Evolutionary conservation across 2,329 filamentous ascomycete genomes (phyloP), one percentile per base, ranked within the genome.

Genomic region (Sphaerulina populicola): DNA sequence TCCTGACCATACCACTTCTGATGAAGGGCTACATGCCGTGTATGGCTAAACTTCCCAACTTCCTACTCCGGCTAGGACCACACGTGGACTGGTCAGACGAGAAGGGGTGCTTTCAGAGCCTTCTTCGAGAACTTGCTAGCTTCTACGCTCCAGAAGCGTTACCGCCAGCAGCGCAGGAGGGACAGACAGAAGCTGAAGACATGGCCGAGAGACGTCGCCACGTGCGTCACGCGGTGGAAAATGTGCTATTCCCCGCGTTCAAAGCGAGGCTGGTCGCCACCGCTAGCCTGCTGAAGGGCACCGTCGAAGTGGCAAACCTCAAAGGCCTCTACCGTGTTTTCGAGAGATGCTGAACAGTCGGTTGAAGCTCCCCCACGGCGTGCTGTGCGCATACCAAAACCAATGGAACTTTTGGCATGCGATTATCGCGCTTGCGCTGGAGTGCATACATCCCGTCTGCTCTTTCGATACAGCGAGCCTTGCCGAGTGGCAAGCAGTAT

Each of bases 101-200:
- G 69, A 86, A 88, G 63, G 75, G 74, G 15, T 98, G 93, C 63
- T 97, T 98, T 60, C 80, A 85, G 8, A 82, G 81, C 0, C 90
- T 98, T 54, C 66, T 97, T n/a, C 77, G 77, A 21, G 91, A 98
- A 69, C 72, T 98, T 10, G 91, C 93, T 0, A 80, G 80, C 0
- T 96, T 94, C 64, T 96, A 97, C 66, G 86, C 88, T 0, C 93
- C 93, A 0, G 93, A 97, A 66, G 79, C 85, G 63, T 68, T 97
- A 21, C 88, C 90, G 0, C 68, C 78, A 23, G 59, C 47, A 52
- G 61, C 33, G 0, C 59, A 30, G 12, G 31, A 56, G 9, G 51
- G 49, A 6, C 51, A 53, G 8, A 45, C 45, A 4, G 56, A 78
- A 4, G 70, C 77, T 8, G 73, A 76, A 0, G 74, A 77, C 47